Percentiles rank a stretch among this genome's conserved stretches.
These are phyloP conservation scores for Hydnomerulius pinastri DNA, from an alignment of 768 basidiomycete species.

Conservation along the genomic window DNA sequence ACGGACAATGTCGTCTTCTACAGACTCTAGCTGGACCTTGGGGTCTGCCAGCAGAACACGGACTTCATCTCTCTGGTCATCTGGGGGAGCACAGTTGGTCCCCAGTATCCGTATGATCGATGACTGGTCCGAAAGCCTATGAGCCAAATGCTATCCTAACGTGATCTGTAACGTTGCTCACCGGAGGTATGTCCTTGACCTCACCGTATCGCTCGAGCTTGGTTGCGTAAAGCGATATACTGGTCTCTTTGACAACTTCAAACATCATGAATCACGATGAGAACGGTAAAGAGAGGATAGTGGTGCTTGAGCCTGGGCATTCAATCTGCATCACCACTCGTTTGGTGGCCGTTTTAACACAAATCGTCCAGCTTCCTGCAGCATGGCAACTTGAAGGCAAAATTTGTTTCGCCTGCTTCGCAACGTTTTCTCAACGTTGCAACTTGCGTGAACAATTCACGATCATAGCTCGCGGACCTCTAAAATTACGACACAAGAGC, in stretches of 20 bases:
- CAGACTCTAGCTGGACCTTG: constrained; percentile 26
- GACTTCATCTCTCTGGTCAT: constrained; percentile 31
- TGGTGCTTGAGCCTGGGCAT: not conserved
- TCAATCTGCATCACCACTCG: constrained; percentile 1
- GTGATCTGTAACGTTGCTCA: constrained; percentile 13
- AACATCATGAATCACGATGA: constrained; percentile 11
- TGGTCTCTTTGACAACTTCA: constrained; percentile 22
- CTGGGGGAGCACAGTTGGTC: constrained; percentile 27
- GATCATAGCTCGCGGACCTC: constrained; percentile 11
- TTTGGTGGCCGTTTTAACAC: constrained; percentile 14
- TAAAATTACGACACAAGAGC: constrained; percentile 8
- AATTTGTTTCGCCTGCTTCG: constrained; percentile 14
- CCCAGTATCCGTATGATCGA: constrained; percentile 32
- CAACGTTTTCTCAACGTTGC: constrained; percentile 36
- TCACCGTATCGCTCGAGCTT: constrained; percentile 30
- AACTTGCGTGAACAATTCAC: constrained; percentile 16
- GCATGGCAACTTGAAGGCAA: constrained; percentile 13
- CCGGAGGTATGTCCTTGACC: constrained; percentile 30
- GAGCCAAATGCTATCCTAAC: not conserved
- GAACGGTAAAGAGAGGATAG: not conserved
- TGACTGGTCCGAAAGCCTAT: constrained; percentile 16
- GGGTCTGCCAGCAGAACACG: constrained; percentile 25
- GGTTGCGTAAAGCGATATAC: constrained; percentile 22
- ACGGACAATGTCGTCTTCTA: constrained; percentile 27
- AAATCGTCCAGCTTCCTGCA: constrained; percentile 7